Percentiles rank a stretch among this genome's conserved stretches.
Conservation (phyloP, 331 rosid genomes). For the Erythrophleum ivorense region DNA sequence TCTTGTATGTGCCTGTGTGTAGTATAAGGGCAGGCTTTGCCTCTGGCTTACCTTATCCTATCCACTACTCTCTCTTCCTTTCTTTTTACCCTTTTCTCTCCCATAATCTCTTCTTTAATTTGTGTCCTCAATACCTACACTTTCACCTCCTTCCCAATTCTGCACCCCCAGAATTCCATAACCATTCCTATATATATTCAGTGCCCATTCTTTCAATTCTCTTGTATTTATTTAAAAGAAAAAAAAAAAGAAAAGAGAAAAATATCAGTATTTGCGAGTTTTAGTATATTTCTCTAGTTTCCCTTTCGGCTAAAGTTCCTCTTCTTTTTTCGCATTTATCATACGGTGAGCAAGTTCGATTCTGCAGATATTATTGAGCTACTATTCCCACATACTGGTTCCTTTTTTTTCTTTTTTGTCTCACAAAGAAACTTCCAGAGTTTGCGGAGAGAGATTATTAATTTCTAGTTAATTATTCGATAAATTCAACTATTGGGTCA, state of each 20-base stretch:
- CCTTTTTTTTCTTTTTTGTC: neutral
- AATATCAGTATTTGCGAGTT: neutral
- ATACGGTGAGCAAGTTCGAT: neutral
- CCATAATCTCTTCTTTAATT: conserved; percentile 20
- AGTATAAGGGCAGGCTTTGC: conserved; percentile 35
- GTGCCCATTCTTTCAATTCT: neutral
- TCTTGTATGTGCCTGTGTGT: conserved; percentile 15
- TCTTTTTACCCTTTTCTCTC: conserved; percentile 33
- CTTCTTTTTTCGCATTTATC: neutral
- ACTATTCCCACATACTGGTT: too few relatives aligned
- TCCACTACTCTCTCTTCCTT: conserved; percentile 43
- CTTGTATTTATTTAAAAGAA: neutral
- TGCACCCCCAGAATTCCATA: neutral
- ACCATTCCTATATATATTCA: neutral
- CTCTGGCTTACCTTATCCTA: conserved; percentile 89
- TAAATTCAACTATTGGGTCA: conserved; percentile 37
- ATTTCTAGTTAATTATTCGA: conserved; percentile 29
- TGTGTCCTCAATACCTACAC: conserved; percentile 30
- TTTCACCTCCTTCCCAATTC: neutral
- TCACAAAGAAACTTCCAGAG: conserved; percentile 20
- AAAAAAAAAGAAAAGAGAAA: neutral
- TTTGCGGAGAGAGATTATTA: conserved; percentile 32
- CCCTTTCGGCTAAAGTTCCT: neutral
- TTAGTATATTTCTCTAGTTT: neutral
- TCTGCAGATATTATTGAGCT: neutral